Evolutionary conservation across 306 rosid species (phyloP).

Genomic region (Lathyrus sativus): DNA sequence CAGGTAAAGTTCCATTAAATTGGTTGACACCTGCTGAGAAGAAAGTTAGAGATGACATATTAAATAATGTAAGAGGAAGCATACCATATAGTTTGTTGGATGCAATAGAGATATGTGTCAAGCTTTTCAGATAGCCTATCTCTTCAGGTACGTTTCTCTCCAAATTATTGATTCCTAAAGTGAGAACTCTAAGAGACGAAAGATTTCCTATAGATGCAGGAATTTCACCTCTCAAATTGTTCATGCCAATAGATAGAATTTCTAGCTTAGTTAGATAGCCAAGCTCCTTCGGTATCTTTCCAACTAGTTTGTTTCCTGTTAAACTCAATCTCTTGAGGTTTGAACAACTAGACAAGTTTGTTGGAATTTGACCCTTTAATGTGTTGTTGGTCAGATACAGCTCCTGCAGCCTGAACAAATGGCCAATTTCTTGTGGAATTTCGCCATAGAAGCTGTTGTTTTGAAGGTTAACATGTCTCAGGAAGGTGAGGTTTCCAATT

Average conservation of each 20-base stretch:
- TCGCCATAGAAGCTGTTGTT: slow-evolving; percentile 40
- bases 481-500: slow-evolving; percentile 50
- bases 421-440: slow-evolving; percentile 46
- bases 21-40: slow-evolving; percentile 7
- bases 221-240: slow-evolving; percentile 46
- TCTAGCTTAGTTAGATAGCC: slow-evolving; percentile 39
- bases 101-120: not conserved
- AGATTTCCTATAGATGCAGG: slow-evolving; percentile 48
- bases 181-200: slow-evolving; percentile 30
- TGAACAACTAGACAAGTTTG: slow-evolving; percentile 42
- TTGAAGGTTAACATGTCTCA: slow-evolving; percentile 40
- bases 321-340: slow-evolving; percentile 29
- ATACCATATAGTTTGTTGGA: slow-evolving; percentile 37
- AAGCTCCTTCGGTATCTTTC: slow-evolving; percentile 38
- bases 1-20: slow-evolving; percentile 42
- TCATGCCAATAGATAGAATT: not conserved
- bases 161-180: slow-evolving; percentile 26
- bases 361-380: slow-evolving; percentile 46
- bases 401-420: slow-evolving; percentile 36
- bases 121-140: slow-evolving; percentile 31
- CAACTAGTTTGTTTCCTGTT: slow-evolving; percentile 34
- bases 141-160: slow-evolving; percentile 41
- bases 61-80: slow-evolving; percentile 46
- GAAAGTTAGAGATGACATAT: slow-evolving; percentile 40
- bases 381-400: slow-evolving; percentile 37